These are phyloP conservation scores for Phycomyces blakesleeanus DNA, from an alignment of 192 early-diverging fungal species.

Conservation along the genomic window DNA sequence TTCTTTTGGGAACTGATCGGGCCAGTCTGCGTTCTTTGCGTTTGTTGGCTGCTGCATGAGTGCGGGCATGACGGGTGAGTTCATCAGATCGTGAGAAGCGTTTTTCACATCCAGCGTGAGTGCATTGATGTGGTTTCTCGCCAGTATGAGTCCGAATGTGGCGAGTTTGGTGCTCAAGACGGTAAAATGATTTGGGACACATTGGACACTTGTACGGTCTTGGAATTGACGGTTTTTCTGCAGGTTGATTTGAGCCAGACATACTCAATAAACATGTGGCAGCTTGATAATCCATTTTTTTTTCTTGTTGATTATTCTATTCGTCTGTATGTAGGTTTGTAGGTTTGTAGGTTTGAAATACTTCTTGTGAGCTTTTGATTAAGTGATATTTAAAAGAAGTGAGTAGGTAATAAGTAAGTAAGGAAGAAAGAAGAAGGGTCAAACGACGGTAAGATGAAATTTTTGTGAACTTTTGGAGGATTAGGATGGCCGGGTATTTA, in stretches of 20 bases:
- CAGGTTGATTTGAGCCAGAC: neutral
- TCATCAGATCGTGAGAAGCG: slow-evolving; percentile 78
- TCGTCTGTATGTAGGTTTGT: neutral
- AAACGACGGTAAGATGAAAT: too few relatives aligned
- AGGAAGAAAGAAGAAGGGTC: too few relatives aligned
- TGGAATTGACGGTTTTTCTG: slow-evolving; percentile 24
- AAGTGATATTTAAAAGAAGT: too few relatives aligned
- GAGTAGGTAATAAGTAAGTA: too few relatives aligned
- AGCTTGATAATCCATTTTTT: slow-evolving; percentile 21
- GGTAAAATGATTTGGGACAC: slow-evolving; percentile 71
- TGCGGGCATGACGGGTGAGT: slow-evolving; percentile 68
- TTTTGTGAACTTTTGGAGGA: too few relatives aligned
- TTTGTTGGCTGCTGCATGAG: slow-evolving; percentile 52
- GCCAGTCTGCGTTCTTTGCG: slow-evolving; percentile 40
- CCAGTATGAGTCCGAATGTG: slow-evolving; percentile 86
- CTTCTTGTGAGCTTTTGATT: neutral
- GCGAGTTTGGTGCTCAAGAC: slow-evolving; percentile 75
- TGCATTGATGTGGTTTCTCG: slow-evolving; percentile 78
- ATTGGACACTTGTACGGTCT: slow-evolving; percentile 74
- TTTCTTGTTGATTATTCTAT: neutral
- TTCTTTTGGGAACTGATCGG: neutral
- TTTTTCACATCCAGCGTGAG: slow-evolving; percentile 72
- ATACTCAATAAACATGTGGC: slow-evolving; percentile 20
- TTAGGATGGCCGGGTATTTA: too few relatives aligned
- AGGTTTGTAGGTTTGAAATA: neutral